phyloP scores from a whole-genome alignment of 306 rosid species.

The Gastrolobium bilobum region DNA sequence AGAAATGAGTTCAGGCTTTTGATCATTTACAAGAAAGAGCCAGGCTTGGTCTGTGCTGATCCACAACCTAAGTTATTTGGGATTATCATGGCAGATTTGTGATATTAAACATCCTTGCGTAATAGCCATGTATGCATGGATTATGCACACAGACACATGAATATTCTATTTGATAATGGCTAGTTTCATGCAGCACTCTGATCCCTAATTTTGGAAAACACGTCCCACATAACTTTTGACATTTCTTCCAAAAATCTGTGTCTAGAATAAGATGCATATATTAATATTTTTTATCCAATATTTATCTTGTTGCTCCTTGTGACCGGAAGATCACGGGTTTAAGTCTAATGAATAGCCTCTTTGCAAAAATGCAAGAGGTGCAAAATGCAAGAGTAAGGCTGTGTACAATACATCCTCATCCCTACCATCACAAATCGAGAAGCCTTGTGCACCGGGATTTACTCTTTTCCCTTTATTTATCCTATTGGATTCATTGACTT shows the following conservation, averaged over 20 bases:
- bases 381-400: no score
- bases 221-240: not conserved
- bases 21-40: not conserved
- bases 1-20: constrained; percentile 19
- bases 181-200: not conserved
- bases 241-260: not conserved
- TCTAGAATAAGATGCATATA: not conserved
- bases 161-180: not conserved
- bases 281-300: not conserved
- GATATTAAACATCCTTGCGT: not conserved
- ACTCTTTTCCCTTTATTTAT: no score
- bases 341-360: no score
- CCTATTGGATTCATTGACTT: not conserved
- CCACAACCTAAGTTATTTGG: not conserved
- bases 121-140: not conserved
- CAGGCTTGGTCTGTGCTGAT: constrained; percentile 8
- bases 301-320: not conserved
- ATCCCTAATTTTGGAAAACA: not conserved
- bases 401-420: no score
- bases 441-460: no score
- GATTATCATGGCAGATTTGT: not conserved
- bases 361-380: no score
- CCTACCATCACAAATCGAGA: no score
- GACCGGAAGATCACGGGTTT: no score
- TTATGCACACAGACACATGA: not conserved